phyloP scores from a whole-genome alignment of 2,329 filamentous ascomycete species.

The Cladorrhinum sp. region DNA sequence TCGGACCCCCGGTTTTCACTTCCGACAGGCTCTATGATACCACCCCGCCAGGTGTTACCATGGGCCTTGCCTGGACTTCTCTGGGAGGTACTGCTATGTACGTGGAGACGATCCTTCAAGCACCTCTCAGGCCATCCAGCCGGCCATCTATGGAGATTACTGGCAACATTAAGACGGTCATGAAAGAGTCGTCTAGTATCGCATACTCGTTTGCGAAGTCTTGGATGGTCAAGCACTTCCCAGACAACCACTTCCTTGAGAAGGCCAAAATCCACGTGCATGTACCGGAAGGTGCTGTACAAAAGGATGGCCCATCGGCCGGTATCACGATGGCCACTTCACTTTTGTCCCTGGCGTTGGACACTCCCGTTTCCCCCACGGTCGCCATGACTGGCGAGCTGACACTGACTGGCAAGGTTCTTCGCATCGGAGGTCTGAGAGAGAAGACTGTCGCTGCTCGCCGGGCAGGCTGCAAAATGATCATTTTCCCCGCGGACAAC shows the following conservation, averaged over 20 bases:
- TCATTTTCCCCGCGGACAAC: slow-evolving; percentile 95
- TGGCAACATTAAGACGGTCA: slow-evolving; percentile 90
- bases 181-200: slow-evolving; percentile 96
- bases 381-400: slow-evolving; percentile 98
- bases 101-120: slow-evolving; percentile 93
- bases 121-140: slow-evolving; percentile 69
- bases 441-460: slow-evolving; percentile 97
- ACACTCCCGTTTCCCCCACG: slow-evolving; percentile 74
- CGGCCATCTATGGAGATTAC: slow-evolving; percentile 83
- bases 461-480: slow-evolving; percentile 84
- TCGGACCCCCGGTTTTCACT: slow-evolving; percentile 92
- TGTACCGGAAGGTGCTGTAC: slow-evolving; percentile 92
- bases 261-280: slow-evolving; percentile 93
- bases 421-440: slow-evolving; percentile 87
- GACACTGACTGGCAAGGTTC: slow-evolving; percentile 93
- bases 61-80: slow-evolving; percentile 97
- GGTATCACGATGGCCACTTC: slow-evolving; percentile 99
- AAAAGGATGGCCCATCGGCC: slow-evolving; percentile 89
- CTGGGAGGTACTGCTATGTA: slow-evolving; percentile 96
- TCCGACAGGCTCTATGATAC: slow-evolving; percentile 92
- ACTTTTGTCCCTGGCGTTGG: slow-evolving; percentile 78
- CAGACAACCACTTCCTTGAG: slow-evolving; percentile 92
- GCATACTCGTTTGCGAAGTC: slow-evolving; percentile 96
- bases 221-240: slow-evolving; percentile 78
- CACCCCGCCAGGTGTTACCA: slow-evolving; percentile 89